Evolutionary conservation across 176 grass and related monocot species (phyloP), one percentile per base, ranked within the genome.

Genomic region (Bromus sterilis): DNA sequence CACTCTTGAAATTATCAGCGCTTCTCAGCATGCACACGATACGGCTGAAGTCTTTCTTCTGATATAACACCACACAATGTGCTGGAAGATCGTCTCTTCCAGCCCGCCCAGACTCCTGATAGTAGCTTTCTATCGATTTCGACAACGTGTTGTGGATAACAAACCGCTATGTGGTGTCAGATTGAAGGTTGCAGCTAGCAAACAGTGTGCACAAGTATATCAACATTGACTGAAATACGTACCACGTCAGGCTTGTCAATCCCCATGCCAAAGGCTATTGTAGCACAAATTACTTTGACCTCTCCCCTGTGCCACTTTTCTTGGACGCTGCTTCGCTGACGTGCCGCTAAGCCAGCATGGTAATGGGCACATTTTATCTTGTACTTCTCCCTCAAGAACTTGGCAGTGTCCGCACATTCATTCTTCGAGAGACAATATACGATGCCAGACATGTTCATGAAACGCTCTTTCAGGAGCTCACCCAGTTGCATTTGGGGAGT

Each of bases 171-270:
- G 56, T 5, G 2, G 9, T 74, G 60, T 77, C 78, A 77, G 65
- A 24, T 35, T 42, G 34, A 61, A 80, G 39, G 10, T 63, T 59
- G 21, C 66, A 55, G 31, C 29, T 35, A 68, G 1, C 14, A 48
- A 33, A 40, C 58, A 75, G 49, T 51, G 18, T n/a, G 37, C 25
- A 15, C 25, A 63, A 21, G 37, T 25, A 73, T 62, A 56, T 1
- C 15, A 21, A 26, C 18, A 71, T 33, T 43, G 71, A 18, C 25
- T 62, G 78, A 77, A 78, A 78, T 67, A 62, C 25, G 0, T 77
- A 98, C 95, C 77, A 94, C 95, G n/a, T 95, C 95, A 30, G 95
- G 89, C 42, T 98, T 98, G 78, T 98, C 92, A 13, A 98, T 98
- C 30, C 95, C 95, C 92, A 98, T 98, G 46, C 95, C 95, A 40